These are phyloP conservation scores for Phytopythium helicoides DNA, from an alignment of 352 stramenopile genomes.

Conservation along the genomic window DNA sequence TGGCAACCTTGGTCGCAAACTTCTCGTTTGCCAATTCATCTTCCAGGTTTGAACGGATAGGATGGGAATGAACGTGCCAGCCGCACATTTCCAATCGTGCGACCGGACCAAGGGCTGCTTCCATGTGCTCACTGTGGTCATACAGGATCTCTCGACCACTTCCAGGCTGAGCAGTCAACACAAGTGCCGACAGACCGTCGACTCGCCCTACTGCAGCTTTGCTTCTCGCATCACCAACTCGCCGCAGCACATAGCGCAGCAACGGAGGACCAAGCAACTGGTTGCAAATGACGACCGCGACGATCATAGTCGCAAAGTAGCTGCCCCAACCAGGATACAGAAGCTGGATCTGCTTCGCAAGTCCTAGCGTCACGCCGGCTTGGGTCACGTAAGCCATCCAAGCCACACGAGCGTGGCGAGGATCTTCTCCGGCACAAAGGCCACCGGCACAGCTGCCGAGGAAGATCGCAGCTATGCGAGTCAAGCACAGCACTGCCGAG, in stretches of 20 bases:
- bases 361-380: slow-evolving; percentile 59
- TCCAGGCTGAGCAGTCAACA: slow-evolving; percentile 26
- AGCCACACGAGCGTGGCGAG: slow-evolving; percentile 39
- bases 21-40: slow-evolving; percentile 10
- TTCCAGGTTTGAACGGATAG: slow-evolving; percentile 31
- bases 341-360: slow-evolving; percentile 72
- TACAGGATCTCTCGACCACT: slow-evolving; percentile 4
- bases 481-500: slow-evolving; percentile 50
- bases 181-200: slow-evolving; percentile 44
- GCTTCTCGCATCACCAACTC: slow-evolving; percentile 43
- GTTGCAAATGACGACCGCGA: slow-evolving; percentile 70
- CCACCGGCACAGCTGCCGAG: slow-evolving; percentile 55
- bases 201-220: slow-evolving; percentile 62
- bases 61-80: slow-evolving; percentile 50
- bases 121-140: slow-evolving; percentile 1
- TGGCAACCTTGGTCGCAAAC: slow-evolving; percentile 8
- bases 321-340: slow-evolving; percentile 66
- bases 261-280: slow-evolving; percentile 59
- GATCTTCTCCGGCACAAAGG: slow-evolving; percentile 39
- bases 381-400: slow-evolving; percentile 82
- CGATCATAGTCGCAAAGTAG: slow-evolving; percentile 76
- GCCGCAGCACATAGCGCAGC: slow-evolving; percentile 51
- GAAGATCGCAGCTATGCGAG: slow-evolving; percentile 55
- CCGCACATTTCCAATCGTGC: slow-evolving; percentile 54
- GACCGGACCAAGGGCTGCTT: slow-evolving; percentile 21